These are phyloP conservation scores for Monilinia vaccinii-corymbosi DNA, from an alignment of 2,329 filamentous ascomycete genomes.

Conservation along the genomic window DNA sequence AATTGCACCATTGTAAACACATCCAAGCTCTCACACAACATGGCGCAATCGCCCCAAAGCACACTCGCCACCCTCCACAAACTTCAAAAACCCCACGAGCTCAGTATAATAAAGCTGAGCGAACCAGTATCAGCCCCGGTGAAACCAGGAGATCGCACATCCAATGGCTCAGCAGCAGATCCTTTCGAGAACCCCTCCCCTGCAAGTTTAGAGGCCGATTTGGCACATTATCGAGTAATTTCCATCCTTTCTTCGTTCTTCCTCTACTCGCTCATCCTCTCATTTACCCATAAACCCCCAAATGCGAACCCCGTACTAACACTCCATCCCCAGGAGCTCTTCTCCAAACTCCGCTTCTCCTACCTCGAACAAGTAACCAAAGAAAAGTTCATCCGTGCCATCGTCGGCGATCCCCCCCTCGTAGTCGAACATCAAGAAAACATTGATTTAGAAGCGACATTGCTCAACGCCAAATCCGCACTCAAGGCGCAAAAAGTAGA, in stretches of 20 bases:
- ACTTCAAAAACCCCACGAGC: constrained; percentile 48
- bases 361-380: constrained; percentile 98
- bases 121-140: constrained; percentile 58
- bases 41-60: constrained; percentile 26
- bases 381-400: constrained; percentile 90
- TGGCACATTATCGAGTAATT: constrained; percentile 70
- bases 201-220: constrained; percentile 69
- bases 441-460: constrained; percentile 61
- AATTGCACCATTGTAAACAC: neutral
- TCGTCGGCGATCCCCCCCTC: constrained; percentile 81
- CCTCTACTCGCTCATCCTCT: neutral
- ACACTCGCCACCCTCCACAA: constrained; percentile 42
- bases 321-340: constrained; percentile 56
- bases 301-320: neutral
- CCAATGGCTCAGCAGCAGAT: constrained; percentile 57
- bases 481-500: constrained; percentile 75
- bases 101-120: constrained; percentile 69
- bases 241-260: neutral
- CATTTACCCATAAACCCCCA: neutral
- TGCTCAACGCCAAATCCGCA: constrained; percentile 60
- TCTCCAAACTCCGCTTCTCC: constrained; percentile 91
- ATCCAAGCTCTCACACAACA: constrained; percentile 2
- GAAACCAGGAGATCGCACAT: constrained; percentile 45
- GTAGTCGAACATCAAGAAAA: constrained; percentile 81
- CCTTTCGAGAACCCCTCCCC: constrained; percentile 61